Evolutionary conservation across 805 yeast genomes (phyloP), one percentile per base, ranked within the genome.

Genomic region (Helenozyma baotianmanensis): DNA sequence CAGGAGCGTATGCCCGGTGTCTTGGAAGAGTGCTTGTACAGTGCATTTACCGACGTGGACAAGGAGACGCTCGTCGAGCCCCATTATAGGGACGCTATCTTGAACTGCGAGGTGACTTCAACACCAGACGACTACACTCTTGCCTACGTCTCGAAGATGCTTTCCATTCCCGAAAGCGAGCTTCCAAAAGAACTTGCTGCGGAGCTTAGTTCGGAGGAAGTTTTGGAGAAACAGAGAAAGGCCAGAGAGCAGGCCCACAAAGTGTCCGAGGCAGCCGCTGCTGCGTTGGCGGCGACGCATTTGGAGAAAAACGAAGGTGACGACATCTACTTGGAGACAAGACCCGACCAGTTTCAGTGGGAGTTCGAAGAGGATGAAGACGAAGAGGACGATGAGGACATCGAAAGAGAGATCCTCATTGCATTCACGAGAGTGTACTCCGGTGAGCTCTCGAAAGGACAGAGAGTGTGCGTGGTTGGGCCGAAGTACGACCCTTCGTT

Each of bases 371-470:
- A 74, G 19, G 79, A 72, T 23, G 76, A 68, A 3, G 46, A 74
- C 48, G 54, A 62, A 2, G 78, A 69, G 14, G 66, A 64, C 16
- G 73, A 62, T 4, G 67, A 59, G 17, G 68, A 63, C 16, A 64
- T 58, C 12, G 50, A 59, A 7, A 69, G 67, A 22, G 96, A 89
- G 50, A 82, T 77, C 1, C 59, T 90, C 37, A 76, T 92, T 42
- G 98, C 95, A 0, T 85, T 90, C 56, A 80, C 96, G 0, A 74
- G 99, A 50, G 72, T 92, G 0, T 92, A 81, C 53, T 80, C 95
- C 40, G 99, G 99, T 3, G 74, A 87, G 0, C 58, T 92, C 21
- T 59, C 68, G 18, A 74, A 76, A 15, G 97, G 97, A 0, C 87
- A 86, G 50, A 74, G 73, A 31, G 62, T 92, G 9, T 68, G 80